phyloP scores from a whole-genome alignment of 768 basidiomycete species.

The Hebeloma cylindrosporum region DNA sequence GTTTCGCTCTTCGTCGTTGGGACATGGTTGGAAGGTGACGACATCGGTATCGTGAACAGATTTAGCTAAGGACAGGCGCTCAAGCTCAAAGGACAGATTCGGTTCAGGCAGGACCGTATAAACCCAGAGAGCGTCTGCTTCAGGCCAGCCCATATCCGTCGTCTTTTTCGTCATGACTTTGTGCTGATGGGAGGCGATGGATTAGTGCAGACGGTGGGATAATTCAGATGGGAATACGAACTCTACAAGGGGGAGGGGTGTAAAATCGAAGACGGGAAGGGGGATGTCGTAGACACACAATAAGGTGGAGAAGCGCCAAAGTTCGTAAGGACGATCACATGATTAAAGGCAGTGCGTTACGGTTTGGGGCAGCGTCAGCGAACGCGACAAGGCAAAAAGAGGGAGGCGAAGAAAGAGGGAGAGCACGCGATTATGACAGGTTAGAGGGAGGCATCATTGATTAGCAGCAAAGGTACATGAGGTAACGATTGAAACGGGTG shows the following conservation, averaged over 20 bases:
- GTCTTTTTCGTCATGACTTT: conserved; percentile 25
- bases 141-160: conserved; percentile 39
- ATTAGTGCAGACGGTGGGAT: background rate
- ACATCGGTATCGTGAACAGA: conserved; percentile 36
- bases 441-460: conserved; percentile 4
- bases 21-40: conserved; percentile 49
- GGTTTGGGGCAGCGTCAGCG: background rate
- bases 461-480: conserved; percentile 18
- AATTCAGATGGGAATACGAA: conserved; percentile 6
- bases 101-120: conserved; percentile 45
- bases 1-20: conserved; percentile 35
- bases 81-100: conserved; percentile 39
- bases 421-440: background rate
- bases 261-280: background rate
- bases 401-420: background rate
- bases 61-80: conserved; percentile 34
- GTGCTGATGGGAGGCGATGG: conserved; percentile 1
- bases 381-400: background rate
- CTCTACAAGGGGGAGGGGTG: conserved; percentile 9
- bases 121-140: conserved; percentile 30
- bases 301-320: too few relatives aligned
- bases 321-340: conserved; percentile 17
- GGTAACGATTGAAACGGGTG: conserved; percentile 6
- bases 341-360: too few relatives aligned
- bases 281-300: too few relatives aligned